Conservation (phyloP, 2,329 filamentous ascomycete genomes). For the Botrytis tulipae region DNA sequence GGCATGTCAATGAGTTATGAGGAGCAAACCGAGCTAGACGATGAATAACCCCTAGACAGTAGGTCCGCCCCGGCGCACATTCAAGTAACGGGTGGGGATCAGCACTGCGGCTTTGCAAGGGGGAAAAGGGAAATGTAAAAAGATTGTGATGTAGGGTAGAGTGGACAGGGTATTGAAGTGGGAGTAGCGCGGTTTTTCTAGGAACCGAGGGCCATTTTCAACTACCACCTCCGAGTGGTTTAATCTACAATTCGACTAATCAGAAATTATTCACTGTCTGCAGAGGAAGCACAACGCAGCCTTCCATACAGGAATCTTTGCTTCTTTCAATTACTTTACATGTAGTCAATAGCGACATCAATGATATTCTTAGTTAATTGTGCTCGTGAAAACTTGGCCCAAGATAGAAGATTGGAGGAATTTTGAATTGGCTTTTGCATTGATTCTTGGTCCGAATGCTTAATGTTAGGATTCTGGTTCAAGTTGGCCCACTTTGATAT, state of each 20-base stretch:
- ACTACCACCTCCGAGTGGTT: conserved; percentile 21
- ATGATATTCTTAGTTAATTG: not conserved
- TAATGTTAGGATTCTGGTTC: not conserved
- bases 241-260: conserved; percentile 21
- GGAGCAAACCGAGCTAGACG: conserved; percentile 25
- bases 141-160: conserved; percentile 17
- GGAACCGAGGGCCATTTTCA: conserved; percentile 24
- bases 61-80: conserved; percentile 22
- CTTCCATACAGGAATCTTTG: conserved; percentile 32
- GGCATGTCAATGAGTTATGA: conserved; percentile 33
- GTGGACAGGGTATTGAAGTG: conserved; percentile 8
- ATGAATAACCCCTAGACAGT: conserved; percentile 18
- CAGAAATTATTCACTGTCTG: conserved; percentile 20
- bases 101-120: conserved; percentile 31
- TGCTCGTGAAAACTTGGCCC: not conserved
- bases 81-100: conserved; percentile 29
- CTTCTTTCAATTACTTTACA: conserved; percentile 7
- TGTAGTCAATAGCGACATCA: not conserved
- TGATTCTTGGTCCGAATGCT: conserved; percentile 2
- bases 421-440: not conserved
- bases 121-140: conserved; percentile 5
- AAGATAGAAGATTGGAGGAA: not conserved
- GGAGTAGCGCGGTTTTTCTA: conserved; percentile 16
- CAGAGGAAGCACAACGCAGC: conserved; percentile 36
- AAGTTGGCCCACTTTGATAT: not conserved